A percentile compares a stretch with the other conserved stretches of the same genome.
Conservation (phyloP, 176 grass and related monocot species). For the Urochloa ruziziensis region DNA sequence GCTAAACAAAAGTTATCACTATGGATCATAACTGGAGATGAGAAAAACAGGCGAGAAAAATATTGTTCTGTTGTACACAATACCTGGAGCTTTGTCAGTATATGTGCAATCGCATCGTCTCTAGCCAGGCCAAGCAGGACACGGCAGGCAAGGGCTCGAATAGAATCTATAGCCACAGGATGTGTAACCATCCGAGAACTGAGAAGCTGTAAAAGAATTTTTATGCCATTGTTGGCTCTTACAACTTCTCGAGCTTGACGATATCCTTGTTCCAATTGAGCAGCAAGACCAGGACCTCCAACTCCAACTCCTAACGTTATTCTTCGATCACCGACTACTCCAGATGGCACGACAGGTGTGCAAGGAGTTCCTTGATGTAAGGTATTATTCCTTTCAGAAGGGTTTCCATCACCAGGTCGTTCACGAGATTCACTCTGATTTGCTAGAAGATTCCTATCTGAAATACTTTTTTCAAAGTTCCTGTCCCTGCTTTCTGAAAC, state of each 20-base stretch:
- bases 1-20: not conserved
- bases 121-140: slow-evolving; percentile 92
- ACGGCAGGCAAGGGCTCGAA: slow-evolving; percentile 92
- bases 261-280: slow-evolving; percentile 96
- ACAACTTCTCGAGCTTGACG: slow-evolving; percentile 93
- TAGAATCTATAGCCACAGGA: slow-evolving; percentile 77
- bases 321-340: slow-evolving; percentile 76
- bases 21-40: not conserved
- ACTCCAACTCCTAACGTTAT: slow-evolving; percentile 87
- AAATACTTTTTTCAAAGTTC: slow-evolving; percentile 51
- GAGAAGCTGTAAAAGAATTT: slow-evolving; percentile 92
- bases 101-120: slow-evolving; percentile 96
- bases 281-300: slow-evolving; percentile 93
- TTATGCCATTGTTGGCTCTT: slow-evolving; percentile 96
- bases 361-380: slow-evolving; percentile 34
- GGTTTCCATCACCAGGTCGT: slow-evolving; percentile 34
- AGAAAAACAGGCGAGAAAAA: not conserved
- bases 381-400: slow-evolving; percentile 34
- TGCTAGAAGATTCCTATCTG: slow-evolving; percentile 37
- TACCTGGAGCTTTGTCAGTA: slow-evolving; percentile 97
- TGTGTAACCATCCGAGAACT: slow-evolving; percentile 87
- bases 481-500: slow-evolving; percentile 63
- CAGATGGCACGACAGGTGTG: slow-evolving; percentile 60
- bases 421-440: slow-evolving; percentile 59
- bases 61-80: not conserved